Evolutionary conservation across 345 rosid species (phyloP), one percentile per base, ranked within the genome.

Genomic region (Ailanthus altissimus): DNA sequence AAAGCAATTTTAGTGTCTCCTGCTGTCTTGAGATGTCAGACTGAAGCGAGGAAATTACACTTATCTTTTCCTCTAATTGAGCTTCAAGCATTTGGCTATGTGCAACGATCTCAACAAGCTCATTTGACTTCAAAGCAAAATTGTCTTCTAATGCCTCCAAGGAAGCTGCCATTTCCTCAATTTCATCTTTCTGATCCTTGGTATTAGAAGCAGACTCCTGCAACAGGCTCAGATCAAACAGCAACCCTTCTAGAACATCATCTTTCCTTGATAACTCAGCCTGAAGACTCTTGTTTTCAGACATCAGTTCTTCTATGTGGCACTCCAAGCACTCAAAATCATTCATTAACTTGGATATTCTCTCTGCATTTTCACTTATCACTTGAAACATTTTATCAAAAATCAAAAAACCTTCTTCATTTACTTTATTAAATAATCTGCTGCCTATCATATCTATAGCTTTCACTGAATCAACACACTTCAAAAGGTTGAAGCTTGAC

Each of bases 181-280:
- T 83, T 83, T 90, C 90, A 84, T 93, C 98, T 81, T 91, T 91
- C 80, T 87, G 89, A 80, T 96, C 99, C 75, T 81, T 90, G 20
- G 86, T 82, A 74, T 78, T 89, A 66, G 98, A 93, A 71, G 97
- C 93, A 78, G 99, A 92, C 76, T 93, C 99, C 79, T 95, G 99
- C 80, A 95, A 78, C 75, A 92, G 82, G 83, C 97, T 90, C 67
- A 93, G 84, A 83, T 96, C 97, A 87, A 96, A 96, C 79, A 82
- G 85, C 76, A 96, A 78, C 71, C 98, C 99, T 66, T 88, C 86
- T 28, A 93, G 73, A 82, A 96, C 85, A 51, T 91, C 94, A 77
- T 96, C 94, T 78, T 93, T 96, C 87, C 98, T 91, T 61, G 78
- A 77, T 82, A 92, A 76, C 86, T 96, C 97, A 67, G 82, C 84